Base-by-base conservation (phyloP, 768 basidiomycete species). In the Pulveroboletus ravenelii region DNA sequence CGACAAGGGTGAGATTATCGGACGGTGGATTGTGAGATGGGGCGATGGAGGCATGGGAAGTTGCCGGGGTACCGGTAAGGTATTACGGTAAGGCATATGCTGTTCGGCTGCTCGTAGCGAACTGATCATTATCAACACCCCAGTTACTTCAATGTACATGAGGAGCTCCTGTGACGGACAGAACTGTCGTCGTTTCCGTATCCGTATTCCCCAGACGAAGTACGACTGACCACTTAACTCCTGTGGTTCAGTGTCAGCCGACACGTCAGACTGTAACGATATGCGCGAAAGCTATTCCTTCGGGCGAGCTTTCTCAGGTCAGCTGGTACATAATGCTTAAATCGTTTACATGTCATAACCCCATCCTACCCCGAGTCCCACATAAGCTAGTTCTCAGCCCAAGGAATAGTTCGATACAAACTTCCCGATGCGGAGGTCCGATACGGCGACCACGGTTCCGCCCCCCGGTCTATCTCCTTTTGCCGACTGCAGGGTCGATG, bases 21-120 rank as follows among this genome's bases (percentile, higher is more conserved):
- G 90, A 20, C 71, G 86, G 44, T 91, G 89, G 90, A 70, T 89
- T 10, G 89, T 92, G 2, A 75, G 72, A 43, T 92, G 89, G 88
- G 80, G 74, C 14, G 77, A 82, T 55, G 72, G 78, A 34, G 85
- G 85, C 2, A 72, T 73, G 45, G 87, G 87, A 17, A 73, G 64
- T 3, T 91, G 88, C 59, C 73, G 75, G 31, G 73, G 76, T 53
- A 71, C 75, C n/a, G 91, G 91, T 9, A 72, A 72, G 39, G 73
- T 91, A 18, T 71, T 79, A 42, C 76, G 84, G 91, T 92, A 62
- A 58, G 82, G 10, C 32, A n/a, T 2, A 6, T 39, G 27, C n/a
- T 20, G 41, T 35, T 43, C 27, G 6, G 30, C 18, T 30, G n/a
- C 31, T 8, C 25, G 23, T 35, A 9, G 25, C 31, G 29, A 29